Evolutionary conservation across 2,329 filamentous ascomycete genomes (phyloP).

Genomic region (Sporothrix humicola): DNA sequence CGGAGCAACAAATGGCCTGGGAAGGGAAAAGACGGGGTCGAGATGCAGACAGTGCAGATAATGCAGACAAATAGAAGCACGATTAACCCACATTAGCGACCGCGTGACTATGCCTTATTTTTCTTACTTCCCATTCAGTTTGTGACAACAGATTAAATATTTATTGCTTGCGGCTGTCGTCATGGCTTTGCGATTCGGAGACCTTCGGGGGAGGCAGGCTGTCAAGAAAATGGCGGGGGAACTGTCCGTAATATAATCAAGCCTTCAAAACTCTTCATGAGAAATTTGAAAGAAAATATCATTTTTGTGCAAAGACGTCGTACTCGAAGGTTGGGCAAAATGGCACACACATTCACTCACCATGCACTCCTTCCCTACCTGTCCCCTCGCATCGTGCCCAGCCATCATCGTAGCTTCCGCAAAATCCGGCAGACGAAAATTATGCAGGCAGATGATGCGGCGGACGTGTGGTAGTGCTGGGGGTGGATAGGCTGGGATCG

Average conservation of each 20-base stretch:
- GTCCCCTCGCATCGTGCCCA: background rate
- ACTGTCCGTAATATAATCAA: background rate
- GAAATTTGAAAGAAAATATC: background rate
- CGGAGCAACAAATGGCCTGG: background rate
- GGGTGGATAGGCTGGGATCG: constrained; percentile 6
- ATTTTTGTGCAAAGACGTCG: background rate
- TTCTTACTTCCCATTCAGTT: background rate
- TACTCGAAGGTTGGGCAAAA: background rate
- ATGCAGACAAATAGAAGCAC: background rate
- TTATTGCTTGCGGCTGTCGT: background rate
- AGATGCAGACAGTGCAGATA: background rate
- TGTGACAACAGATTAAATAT: background rate
- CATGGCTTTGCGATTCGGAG: constrained; percentile 9
- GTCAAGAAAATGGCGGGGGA: background rate
- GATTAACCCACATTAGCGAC: background rate
- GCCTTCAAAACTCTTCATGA: background rate
- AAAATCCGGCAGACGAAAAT: constrained; percentile 22
- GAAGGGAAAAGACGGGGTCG: background rate
- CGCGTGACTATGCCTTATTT: constrained; percentile 5
- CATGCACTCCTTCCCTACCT: background rate
- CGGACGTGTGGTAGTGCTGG: constrained; percentile 14
- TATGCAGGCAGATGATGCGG: constrained; percentile 27
- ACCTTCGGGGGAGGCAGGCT: background rate
- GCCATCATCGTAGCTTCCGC: constrained; percentile 25
- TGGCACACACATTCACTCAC: background rate